Evolutionary conservation across 2,329 filamentous ascomycete genomes (phyloP), one percentile per base, ranked within the genome.

Genomic region (Trichoderma aggressivum): DNA sequence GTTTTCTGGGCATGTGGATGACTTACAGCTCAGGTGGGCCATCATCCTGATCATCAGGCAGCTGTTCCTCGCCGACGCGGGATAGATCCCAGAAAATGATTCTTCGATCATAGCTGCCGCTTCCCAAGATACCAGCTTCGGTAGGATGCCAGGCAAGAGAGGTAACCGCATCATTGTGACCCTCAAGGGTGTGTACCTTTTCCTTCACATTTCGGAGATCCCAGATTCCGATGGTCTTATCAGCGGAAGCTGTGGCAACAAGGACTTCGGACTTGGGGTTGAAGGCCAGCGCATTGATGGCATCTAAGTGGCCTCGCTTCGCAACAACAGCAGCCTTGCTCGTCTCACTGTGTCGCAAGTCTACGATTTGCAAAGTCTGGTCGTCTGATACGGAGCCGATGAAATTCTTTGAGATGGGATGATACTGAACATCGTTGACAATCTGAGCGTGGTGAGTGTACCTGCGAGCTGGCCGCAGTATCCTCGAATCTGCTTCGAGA

Each of bases 61-160:
- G 91, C 82, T 98, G 96, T 83, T 99, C 96, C 78, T 97, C 94
- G 61, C 97, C 96, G 58, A 97, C 92, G 70, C 92, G 90, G 77
- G 93, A 94, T 58, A 98, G 86, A 79, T 99, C 96, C 96, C 96
- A 99, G 84, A 98, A 96, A 80, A 97, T 92, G 74, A 99, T 92
- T 75, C 97, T 90, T 60, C 96, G 89, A 80, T 99, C 96, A 79
- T 98, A 97, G 79, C 94, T 94, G 63, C 92, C 93, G 77, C 94
- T 98, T 70, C 94, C 96, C 30, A 99, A 86, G 72, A 99, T 92
- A 39, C 92, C 90, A 71, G 93, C 89, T 79, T 99, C 94, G 56
- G 91, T 91, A 0, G 97, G 97, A 82, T 99, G 94, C 96, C 96
- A 99, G 43, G 94, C 89, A 59, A 99, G 86, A 10, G 94, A 97